These are phyloP conservation scores for Neurospora sp. DNA, from an alignment of 495 filamentous ascomycete species.

Conservation along the genomic window DNA sequence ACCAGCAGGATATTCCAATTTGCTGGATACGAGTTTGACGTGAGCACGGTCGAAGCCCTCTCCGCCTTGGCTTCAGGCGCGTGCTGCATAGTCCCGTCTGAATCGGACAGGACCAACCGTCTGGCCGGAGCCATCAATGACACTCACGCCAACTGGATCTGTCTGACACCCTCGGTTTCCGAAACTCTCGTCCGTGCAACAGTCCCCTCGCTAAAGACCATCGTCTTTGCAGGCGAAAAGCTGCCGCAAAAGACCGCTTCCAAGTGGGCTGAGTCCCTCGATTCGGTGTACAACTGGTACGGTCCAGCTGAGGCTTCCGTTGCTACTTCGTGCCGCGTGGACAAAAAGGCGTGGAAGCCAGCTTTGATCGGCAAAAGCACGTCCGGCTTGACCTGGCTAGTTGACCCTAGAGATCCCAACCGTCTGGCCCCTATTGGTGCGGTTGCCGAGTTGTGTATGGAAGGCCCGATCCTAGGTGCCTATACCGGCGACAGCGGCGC, in stretches of 20 bases:
- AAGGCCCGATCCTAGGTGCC: slow-evolving; percentile 34
- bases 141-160: slow-evolving; percentile 18
- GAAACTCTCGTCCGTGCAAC: slow-evolving; percentile 9
- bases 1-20: slow-evolving; percentile 40
- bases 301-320: not conserved
- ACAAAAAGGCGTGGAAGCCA: not conserved
- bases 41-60: slow-evolving; percentile 25
- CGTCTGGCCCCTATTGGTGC: slow-evolving; percentile 30
- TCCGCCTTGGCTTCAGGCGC: not conserved
- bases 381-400: slow-evolving; percentile 13
- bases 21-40: slow-evolving; percentile 53
- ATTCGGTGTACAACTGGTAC: not conserved
- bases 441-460: slow-evolving; percentile 37
- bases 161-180: slow-evolving; percentile 5
- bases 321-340: not conserved
- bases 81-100: slow-evolving; percentile 24
- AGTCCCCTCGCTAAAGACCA: slow-evolving; percentile 3
- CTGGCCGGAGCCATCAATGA: slow-evolving; percentile 16
- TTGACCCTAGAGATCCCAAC: slow-evolving; percentile 20
- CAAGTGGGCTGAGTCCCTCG: not conserved
- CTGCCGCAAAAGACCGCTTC: not conserved
- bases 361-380: not conserved
- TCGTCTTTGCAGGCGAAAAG: not conserved
- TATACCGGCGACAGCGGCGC: slow-evolving; percentile 28
- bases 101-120: slow-evolving; percentile 21